phyloP scores from a whole-genome alignment of 163 green algal genomes.

The Coccomyxa subellipsoidea region DNA sequence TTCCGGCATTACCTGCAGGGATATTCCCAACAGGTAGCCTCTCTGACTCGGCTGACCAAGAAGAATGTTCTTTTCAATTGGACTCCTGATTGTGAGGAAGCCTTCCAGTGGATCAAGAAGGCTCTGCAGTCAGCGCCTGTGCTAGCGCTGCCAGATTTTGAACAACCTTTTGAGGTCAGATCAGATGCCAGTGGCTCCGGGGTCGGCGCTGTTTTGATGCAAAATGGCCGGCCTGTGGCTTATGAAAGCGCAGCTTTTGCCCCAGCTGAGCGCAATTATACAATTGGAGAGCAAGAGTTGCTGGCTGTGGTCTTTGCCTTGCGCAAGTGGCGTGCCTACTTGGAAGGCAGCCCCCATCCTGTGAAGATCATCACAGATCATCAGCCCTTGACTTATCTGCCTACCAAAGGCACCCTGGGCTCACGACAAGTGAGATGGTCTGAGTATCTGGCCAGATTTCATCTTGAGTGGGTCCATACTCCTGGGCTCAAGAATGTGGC shows the following conservation, averaged over 20 bases:
- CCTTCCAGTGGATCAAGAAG: neutral
- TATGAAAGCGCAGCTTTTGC: neutral
- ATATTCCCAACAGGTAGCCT: conserved; percentile 28
- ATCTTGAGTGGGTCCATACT: neutral
- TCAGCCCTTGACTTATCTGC: neutral
- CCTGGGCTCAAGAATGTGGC: neutral
- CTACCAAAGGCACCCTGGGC: neutral
- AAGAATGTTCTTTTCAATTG: conserved; percentile 27
- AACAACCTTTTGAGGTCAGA: neutral
- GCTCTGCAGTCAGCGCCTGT: neutral
- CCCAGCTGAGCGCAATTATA: neutral
- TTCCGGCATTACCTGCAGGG: conserved; percentile 43
- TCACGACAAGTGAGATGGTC: neutral
- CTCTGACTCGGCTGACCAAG: conserved; percentile 28
- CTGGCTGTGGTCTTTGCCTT: neutral
- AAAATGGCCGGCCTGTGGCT: neutral
- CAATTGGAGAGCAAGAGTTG: neutral
- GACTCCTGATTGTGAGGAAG: neutral
- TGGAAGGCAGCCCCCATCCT: neutral
- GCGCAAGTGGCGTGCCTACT: neutral
- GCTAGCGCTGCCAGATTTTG: neutral
- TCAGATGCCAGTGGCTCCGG: neutral
- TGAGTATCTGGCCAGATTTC: neutral
- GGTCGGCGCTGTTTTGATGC: neutral
- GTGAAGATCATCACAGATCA: neutral